These are phyloP conservation scores for Pontederia paniculata DNA, from an alignment of 176 grass and related monocot genomes.

Conservation along the genomic window DNA sequence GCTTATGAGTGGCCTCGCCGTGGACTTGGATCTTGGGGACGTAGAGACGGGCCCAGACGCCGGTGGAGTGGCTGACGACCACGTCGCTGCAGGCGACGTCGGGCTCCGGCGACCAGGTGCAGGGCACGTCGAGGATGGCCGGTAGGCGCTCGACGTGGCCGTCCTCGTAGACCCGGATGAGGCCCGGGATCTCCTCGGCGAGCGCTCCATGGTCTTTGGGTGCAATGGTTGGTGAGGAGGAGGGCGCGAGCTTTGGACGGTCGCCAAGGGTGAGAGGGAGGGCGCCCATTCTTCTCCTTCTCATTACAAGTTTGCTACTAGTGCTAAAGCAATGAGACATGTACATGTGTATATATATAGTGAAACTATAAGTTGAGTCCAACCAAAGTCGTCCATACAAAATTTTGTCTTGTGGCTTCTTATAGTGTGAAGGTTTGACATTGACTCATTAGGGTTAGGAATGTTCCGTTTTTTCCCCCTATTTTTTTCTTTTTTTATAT, in stretches of 20 bases:
- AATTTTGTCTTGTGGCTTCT: no score
- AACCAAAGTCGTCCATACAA: no score
- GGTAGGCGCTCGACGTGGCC: constrained; percentile 68
- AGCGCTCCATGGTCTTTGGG: constrained; percentile 32
- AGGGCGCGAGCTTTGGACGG: constrained; percentile 15
- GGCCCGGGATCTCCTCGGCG: constrained; percentile 68
- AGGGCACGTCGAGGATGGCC: constrained; percentile 46
- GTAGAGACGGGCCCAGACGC: constrained; percentile 65
- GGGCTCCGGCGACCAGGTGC: constrained; percentile 33
- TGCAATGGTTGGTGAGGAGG: constrained; percentile 15
- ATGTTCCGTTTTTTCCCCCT: no score
- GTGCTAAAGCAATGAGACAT: background rate
- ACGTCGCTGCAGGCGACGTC: constrained; percentile 40
- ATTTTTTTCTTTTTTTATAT: no score
- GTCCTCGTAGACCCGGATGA: constrained; percentile 60
- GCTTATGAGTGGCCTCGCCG: background rate
- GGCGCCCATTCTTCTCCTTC: constrained; percentile 46
- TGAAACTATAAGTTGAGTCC: no score
- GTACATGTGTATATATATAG: no score
- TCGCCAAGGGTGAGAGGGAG: constrained; percentile 40
- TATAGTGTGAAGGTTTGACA: no score
- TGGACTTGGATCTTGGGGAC: constrained; percentile 20
- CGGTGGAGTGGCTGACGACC: constrained; percentile 34
- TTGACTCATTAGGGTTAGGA: no score
- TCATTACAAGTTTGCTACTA: background rate